These are phyloP conservation scores for Metschnikowia noctiluminum DNA, from an alignment of 805 yeast species.

Conservation along the genomic window DNA sequence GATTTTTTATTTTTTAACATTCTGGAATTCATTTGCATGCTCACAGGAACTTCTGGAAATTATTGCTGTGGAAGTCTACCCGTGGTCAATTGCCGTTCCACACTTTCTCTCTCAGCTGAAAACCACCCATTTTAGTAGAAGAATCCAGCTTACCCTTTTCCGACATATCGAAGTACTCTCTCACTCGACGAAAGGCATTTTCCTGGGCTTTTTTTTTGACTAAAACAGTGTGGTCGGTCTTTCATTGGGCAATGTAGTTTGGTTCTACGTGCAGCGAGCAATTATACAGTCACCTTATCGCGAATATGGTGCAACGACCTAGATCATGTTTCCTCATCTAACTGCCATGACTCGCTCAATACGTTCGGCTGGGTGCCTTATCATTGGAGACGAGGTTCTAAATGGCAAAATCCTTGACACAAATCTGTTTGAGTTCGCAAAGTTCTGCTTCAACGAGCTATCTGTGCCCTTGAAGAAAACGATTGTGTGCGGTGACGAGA, in stretches of 20 bases:
- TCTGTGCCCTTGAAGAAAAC: slow-evolving; percentile 68
- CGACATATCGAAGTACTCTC: no score
- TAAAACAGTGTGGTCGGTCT: no score
- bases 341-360: slow-evolving; percentile 20
- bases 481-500: slow-evolving; percentile 75
- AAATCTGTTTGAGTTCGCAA: slow-evolving; percentile 70
- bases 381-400: slow-evolving; percentile 85
- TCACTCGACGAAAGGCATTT: no score
- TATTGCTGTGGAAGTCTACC: no score
- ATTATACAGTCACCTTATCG: neutral
- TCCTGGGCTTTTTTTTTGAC: no score
- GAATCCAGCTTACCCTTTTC: no score
- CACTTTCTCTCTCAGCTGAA: no score
- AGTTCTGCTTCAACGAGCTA: slow-evolving; percentile 55
- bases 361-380: slow-evolving; percentile 47
- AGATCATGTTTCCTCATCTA: slow-evolving; percentile 9
- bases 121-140: no score
- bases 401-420: slow-evolving; percentile 83
- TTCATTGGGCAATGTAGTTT: neutral
- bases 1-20: no score
- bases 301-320: neutral
- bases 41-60: no score
- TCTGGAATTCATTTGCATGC: no score
- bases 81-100: no score
- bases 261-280: neutral